These are phyloP conservation scores for Xerocomus amazonicus DNA, from an alignment of 1,284 basidiomycete genomes.

Conservation along the genomic window DNA sequence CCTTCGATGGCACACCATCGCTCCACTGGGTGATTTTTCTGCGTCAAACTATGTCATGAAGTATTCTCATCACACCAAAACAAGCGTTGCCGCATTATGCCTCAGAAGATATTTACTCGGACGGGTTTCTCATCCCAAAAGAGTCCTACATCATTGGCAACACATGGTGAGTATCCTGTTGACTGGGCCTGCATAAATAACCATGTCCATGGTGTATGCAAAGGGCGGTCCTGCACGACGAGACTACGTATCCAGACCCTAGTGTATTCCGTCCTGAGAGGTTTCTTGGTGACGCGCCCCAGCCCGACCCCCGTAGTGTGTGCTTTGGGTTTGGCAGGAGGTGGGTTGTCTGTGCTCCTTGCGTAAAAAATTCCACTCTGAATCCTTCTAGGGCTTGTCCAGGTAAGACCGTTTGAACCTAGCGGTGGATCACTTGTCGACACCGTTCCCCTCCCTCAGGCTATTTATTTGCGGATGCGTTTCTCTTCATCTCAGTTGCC, in stretches of 20 bases:
- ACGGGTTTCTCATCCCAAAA: neutral
- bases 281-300: constrained; percentile 15
- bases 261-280: neutral
- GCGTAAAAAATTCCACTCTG: neutral
- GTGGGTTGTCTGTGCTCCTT: constrained; percentile 31
- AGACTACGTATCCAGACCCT: neutral
- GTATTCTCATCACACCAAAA: constrained; percentile 22
- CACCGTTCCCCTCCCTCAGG: neutral
- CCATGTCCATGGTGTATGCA: too few relatives aligned
- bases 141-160: neutral
- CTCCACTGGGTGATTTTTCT: constrained; percentile 14
- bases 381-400: constrained; percentile 16
- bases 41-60: too few relatives aligned
- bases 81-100: constrained; percentile 32
- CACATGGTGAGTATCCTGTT: neutral
- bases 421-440: too few relatives aligned
- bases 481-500: constrained; percentile 3
- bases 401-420: constrained; percentile 8
- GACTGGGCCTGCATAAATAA: neutral
- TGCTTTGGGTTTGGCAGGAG: constrained; percentile 27
- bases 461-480: neutral
- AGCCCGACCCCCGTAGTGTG: constrained; percentile 14
- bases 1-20: constrained; percentile 19
- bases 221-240: neutral
- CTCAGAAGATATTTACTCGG: constrained; percentile 31